Evolutionary conservation across 2,329 filamentous ascomycete genomes (phyloP).

Genomic region (Mycosphaerella sp.): DNA sequence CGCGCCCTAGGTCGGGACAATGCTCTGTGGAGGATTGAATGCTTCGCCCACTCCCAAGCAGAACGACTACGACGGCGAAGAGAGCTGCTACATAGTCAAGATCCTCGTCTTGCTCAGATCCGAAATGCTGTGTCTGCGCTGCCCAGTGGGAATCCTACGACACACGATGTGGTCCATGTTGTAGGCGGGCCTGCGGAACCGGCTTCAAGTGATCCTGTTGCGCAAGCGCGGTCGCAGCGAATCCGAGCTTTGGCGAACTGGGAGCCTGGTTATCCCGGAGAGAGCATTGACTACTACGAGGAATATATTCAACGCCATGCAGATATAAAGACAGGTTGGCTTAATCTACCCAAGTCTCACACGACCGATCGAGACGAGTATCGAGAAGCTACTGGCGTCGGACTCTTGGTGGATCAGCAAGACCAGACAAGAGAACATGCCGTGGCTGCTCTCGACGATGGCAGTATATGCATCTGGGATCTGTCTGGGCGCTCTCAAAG

Average conservation of each 20-base stretch:
- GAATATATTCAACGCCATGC: slow-evolving; percentile 82
- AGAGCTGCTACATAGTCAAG: slow-evolving; percentile 33
- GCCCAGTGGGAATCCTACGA: slow-evolving; percentile 18
- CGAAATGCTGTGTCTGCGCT: slow-evolving; percentile 38
- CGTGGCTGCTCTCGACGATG: slow-evolving; percentile 75
- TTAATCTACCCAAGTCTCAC: slow-evolving; percentile 53
- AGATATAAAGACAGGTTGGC: slow-evolving; percentile 68
- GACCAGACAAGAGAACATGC: slow-evolving; percentile 54
- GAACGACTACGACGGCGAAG: slow-evolving; percentile 55
- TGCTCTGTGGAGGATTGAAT: slow-evolving; percentile 67
- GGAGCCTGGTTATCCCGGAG: slow-evolving; percentile 69
- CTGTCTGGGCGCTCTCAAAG: slow-evolving; percentile 22
- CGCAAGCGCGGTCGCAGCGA: slow-evolving; percentile 19
- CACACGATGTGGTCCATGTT: slow-evolving; percentile 24
- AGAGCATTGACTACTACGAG: slow-evolving; percentile 75
- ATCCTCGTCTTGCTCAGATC: slow-evolving; percentile 39
- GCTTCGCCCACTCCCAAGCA: slow-evolving; percentile 64
- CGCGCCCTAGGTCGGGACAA: slow-evolving; percentile 65
- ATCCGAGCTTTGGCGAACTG: slow-evolving; percentile 65
- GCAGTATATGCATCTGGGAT: slow-evolving; percentile 83
- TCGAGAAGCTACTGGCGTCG: slow-evolving; percentile 67
- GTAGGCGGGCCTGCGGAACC: slow-evolving; percentile 13
- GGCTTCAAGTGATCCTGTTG: slow-evolving; percentile 16
- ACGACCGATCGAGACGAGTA: slow-evolving; percentile 38
- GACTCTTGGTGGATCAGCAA: slow-evolving; percentile 52